Evolutionary conservation across 2,329 filamentous ascomycete species (phyloP).

Genomic region (Zalaria sp.): DNA sequence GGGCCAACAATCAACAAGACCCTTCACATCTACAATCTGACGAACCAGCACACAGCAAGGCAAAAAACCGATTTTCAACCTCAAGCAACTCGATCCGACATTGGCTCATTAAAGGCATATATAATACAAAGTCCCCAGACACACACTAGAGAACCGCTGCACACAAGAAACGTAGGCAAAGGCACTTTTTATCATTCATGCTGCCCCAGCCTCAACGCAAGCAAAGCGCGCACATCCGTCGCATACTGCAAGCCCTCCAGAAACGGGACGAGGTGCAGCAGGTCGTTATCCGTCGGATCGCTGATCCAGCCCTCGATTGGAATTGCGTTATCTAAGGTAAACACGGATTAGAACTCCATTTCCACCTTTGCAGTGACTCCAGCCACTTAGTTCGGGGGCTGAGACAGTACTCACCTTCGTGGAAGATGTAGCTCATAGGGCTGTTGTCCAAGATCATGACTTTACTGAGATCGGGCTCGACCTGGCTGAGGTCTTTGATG

Average conservation of each 20-base stretch:
- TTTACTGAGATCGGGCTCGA: constrained; percentile 92
- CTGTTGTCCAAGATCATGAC: constrained; percentile 99
- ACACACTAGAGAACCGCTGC: too few species aligned
- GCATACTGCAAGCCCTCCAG: constrained; percentile 93
- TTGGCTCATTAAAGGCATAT: too few species aligned
- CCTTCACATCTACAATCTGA: too few species aligned
- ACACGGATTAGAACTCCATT: constrained; percentile 4
- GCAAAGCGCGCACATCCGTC: constrained; percentile 80
- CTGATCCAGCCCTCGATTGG: constrained; percentile 99
- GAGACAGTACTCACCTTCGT: constrained; percentile 55
- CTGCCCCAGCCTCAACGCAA: constrained; percentile 81
- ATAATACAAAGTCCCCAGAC: too few species aligned
- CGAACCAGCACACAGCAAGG: too few species aligned
- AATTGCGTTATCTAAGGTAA: constrained; percentile 75
- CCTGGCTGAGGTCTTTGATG: constrained; percentile 92
- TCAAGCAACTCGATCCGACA: too few species aligned
- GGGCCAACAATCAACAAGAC: too few species aligned
- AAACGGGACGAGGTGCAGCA: constrained; percentile 82
- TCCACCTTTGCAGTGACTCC: neutral
- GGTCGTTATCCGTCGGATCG: constrained; percentile 90
- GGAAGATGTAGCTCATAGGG: constrained; percentile 95
- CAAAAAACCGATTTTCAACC: too few species aligned
- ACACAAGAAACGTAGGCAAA: too few species aligned
- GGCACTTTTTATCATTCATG: constrained; percentile 14
- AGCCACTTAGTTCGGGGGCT: neutral